Percentiles rank a stretch among this genome's conserved stretches.
Conservation (phyloP, 164 flowering plant species). For the Amborella trichopoda region DNA sequence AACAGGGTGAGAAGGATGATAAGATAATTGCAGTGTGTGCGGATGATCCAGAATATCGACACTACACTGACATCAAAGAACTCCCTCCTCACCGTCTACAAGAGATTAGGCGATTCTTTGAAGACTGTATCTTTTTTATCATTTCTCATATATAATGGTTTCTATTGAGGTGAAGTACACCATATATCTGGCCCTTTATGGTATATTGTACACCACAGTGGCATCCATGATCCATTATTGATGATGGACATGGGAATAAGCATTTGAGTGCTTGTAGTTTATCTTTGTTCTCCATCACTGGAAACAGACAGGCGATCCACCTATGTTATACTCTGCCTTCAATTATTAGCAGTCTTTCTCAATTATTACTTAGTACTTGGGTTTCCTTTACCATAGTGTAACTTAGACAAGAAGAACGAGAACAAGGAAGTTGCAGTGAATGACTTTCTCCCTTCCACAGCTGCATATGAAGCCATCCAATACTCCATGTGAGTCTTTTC, state of each 20-base stretch:
- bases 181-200: too few relatives aligned
- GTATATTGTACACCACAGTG: too few relatives aligned
- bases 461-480: conserved; percentile 35
- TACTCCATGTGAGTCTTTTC: conserved; percentile 34
- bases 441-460: conserved; percentile 30
- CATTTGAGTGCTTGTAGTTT: too few relatives aligned
- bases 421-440: conserved; percentile 52
- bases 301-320: too few relatives aligned
- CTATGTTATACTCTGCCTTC: too few relatives aligned
- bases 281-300: too few relatives aligned
- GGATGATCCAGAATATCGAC: conserved; percentile 82
- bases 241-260: too few relatives aligned
- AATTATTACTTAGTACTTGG: too few relatives aligned
- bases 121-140: conserved; percentile 60
- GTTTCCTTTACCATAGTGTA: conserved; percentile 15
- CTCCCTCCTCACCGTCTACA: conserved; percentile 83
- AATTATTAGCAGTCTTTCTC: too few relatives aligned
- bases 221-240: too few relatives aligned
- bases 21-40: conserved; percentile 84
- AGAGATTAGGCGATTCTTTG: conserved; percentile 79
- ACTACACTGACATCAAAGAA: conserved; percentile 67
- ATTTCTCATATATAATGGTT: too few relatives aligned
- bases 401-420: conserved; percentile 50
- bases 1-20: conserved; percentile 81
- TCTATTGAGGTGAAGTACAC: too few relatives aligned